Conservation (phyloP, 2,329 filamentous ascomycete genomes). For the Hirsutella rhossiliensis region DNA sequence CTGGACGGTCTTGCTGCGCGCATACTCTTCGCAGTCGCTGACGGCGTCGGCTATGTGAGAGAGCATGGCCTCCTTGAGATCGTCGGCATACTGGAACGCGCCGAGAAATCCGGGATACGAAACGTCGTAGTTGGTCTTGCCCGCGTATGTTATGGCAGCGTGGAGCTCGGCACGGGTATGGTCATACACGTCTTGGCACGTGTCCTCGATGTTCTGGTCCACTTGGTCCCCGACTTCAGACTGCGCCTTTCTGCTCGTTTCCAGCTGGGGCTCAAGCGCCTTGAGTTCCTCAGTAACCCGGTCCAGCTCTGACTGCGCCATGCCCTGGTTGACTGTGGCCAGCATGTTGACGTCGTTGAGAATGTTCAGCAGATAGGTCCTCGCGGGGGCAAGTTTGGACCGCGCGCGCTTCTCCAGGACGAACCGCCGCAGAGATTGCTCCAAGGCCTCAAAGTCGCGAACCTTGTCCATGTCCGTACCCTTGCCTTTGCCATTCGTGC, state of each 20-base stretch:
- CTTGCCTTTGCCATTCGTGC: conserved; percentile 53
- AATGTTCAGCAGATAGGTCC: conserved; percentile 90
- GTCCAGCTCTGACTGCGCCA: conserved; percentile 74
- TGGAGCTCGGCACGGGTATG: conserved; percentile 67
- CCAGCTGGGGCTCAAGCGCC: conserved; percentile 74
- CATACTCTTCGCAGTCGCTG: conserved; percentile 69
- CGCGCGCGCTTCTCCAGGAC: conserved; percentile 91
- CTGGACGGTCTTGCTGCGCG: conserved; percentile 61
- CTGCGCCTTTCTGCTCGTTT: conserved; percentile 71
- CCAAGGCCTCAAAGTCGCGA: conserved; percentile 79
- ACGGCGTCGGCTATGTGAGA: conserved; percentile 76
- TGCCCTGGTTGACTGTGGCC: conserved; percentile 75
- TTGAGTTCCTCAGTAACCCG: conserved; percentile 70
- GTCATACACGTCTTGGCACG: conserved; percentile 75
- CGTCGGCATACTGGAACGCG: conserved; percentile 86
- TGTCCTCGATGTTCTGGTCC: conserved; percentile 71
- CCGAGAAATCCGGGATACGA: conserved; percentile 76
- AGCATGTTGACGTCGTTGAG: conserved; percentile 76
- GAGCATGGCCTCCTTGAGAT: conserved; percentile 84
- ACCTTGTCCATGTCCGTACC: conserved; percentile 82
- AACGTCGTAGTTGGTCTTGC: conserved; percentile 67
- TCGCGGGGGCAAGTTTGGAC: conserved; percentile 90
- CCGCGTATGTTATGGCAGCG: conserved; percentile 63
- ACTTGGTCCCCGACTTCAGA: conserved; percentile 70
- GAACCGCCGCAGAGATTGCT: conserved; percentile 80